Evolutionary conservation across 495 filamentous ascomycete species (phyloP).

Genomic region (Xylaria intraflava): DNA sequence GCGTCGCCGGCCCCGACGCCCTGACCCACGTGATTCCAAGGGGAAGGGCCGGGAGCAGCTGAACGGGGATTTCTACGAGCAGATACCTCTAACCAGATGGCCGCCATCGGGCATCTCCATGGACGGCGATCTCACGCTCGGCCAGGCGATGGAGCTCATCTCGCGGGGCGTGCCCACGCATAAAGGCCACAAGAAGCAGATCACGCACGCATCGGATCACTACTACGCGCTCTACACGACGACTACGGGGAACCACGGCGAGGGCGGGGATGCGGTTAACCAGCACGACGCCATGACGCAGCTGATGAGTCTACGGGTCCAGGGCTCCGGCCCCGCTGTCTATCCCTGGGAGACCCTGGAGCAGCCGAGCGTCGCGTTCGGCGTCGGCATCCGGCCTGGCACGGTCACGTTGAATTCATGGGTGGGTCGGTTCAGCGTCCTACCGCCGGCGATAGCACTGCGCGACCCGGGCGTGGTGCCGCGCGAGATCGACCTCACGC

Average conservation of each 20-base stretch:
- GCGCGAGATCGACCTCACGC: conserved; percentile 45
- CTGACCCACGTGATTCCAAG: conserved; percentile 32
- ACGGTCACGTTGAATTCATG: conserved; percentile 57
- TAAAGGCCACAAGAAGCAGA: conserved; percentile 39
- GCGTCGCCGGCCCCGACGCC: conserved; percentile 36
- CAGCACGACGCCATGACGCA: conserved; percentile 44
- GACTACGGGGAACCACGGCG: conserved; percentile 37
- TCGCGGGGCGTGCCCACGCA: conserved; percentile 40
- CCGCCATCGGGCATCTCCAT: conserved; percentile 39
- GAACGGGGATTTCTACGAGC: conserved; percentile 28
- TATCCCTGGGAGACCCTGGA: conserved; percentile 60
- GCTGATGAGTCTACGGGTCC: conserved; percentile 40
- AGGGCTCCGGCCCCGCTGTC: conserved; percentile 30
- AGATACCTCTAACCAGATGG: conserved; percentile 40
- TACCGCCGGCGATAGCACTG: conserved; percentile 41
- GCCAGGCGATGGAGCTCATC: conserved; percentile 43
- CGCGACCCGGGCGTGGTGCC: conserved; percentile 45
- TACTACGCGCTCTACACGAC: conserved; percentile 46
- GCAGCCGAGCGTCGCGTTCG: conserved; percentile 57
- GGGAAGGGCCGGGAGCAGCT: conserved; percentile 37
- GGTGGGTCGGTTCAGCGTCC: conserved; percentile 43
- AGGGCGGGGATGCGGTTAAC: conserved; percentile 39
- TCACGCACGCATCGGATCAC: conserved; percentile 42
- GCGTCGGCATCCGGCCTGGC: conserved; percentile 50
- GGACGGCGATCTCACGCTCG: conserved; percentile 37